Percentiles rank a stretch among this genome's conserved stretches.
Evolutionary conservation across 352 stramenopile genomes (phyloP).

Genomic region (Globisporangium echinulatum): DNA sequence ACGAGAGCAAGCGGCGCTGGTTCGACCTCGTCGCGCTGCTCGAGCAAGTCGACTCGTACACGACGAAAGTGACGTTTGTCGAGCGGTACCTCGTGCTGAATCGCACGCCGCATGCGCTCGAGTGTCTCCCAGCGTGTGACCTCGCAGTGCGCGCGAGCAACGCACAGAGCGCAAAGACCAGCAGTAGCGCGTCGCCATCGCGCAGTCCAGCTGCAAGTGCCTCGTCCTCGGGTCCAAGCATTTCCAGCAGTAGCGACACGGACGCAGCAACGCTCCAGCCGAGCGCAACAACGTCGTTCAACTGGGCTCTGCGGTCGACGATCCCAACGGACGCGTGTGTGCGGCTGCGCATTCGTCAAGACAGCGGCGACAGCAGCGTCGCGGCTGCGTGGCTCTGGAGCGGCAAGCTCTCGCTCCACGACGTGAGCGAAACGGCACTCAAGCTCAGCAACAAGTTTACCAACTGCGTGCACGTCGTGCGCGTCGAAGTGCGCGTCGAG

Average conservation of each 20-base stretch:
- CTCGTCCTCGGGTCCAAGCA: not conserved
- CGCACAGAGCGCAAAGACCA: too few relatives aligned
- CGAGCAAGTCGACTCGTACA: constrained; percentile 55
- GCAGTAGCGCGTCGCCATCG: constrained; percentile 4
- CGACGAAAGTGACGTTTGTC: constrained; percentile 75
- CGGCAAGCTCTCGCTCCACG: constrained; percentile 73
- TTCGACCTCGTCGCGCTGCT: constrained; percentile 72
- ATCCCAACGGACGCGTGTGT: constrained; percentile 59
- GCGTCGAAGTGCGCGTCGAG: constrained; percentile 74
- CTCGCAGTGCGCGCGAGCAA: constrained; percentile 15
- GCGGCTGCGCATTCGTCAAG: constrained; percentile 44
- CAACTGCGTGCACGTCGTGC: constrained; percentile 68
- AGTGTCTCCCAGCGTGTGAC: constrained; percentile 43
- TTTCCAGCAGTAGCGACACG: constrained; percentile 13
- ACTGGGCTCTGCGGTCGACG: constrained; percentile 44
- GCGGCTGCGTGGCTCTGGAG: constrained; percentile 65
- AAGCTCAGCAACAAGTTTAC: constrained; percentile 84
- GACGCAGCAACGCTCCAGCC: constrained; percentile 18
- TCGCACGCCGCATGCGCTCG: constrained; percentile 50
- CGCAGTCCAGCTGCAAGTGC: too few relatives aligned
- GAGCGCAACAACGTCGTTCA: constrained; percentile 51
- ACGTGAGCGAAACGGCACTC: constrained; percentile 78
- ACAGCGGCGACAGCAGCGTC: constrained; percentile 17
- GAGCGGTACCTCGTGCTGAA: constrained; percentile 80
- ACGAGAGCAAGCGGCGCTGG: constrained; percentile 64